These are phyloP conservation scores for Actinidia arguta DNA, from an alignment of 179 eudicot genomes.

Conservation along the genomic window DNA sequence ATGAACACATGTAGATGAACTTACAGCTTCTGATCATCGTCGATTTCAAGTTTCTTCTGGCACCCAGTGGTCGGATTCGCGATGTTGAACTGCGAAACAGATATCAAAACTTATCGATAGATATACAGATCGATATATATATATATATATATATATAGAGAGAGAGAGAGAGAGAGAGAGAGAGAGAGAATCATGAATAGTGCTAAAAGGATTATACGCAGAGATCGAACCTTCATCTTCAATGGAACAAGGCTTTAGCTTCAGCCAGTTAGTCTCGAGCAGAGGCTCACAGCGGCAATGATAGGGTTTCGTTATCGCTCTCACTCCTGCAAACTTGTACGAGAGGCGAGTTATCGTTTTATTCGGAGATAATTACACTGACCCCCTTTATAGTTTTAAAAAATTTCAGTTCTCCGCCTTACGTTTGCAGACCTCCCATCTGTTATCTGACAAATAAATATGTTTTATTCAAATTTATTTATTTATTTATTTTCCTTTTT, in stretches of 20 bases:
- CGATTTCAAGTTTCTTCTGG: slow-evolving; percentile 49
- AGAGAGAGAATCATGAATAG: background rate
- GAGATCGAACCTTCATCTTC: background rate
- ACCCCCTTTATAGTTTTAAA: too few relatives aligned
- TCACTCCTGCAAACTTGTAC: too few relatives aligned
- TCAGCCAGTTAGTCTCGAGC: background rate
- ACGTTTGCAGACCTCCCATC: too few relatives aligned
- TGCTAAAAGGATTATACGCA: background rate
- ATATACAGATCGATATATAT: background rate
- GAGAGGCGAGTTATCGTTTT: too few relatives aligned
- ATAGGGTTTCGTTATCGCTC: background rate
- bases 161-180: too few relatives aligned
- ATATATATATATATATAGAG: too few relatives aligned
- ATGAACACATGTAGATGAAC: slow-evolving; percentile 3
- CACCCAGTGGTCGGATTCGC: slow-evolving; percentile 50
- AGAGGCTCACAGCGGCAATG: slow-evolving; percentile 2
- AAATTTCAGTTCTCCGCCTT: too few relatives aligned
- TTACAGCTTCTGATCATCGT: slow-evolving; percentile 20
- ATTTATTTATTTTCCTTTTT: too few relatives aligned
- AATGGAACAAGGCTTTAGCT: background rate
- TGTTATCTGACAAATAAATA: too few relatives aligned
- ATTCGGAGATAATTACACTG: too few relatives aligned
- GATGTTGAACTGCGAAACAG: slow-evolving; percentile 31
- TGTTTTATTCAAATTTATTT: too few relatives aligned
- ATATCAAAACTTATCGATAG: too few relatives aligned